Evolutionary conservation across 2,329 filamentous ascomycete genomes (phyloP).

Genomic region (Xylariomycetidae sp.): DNA sequence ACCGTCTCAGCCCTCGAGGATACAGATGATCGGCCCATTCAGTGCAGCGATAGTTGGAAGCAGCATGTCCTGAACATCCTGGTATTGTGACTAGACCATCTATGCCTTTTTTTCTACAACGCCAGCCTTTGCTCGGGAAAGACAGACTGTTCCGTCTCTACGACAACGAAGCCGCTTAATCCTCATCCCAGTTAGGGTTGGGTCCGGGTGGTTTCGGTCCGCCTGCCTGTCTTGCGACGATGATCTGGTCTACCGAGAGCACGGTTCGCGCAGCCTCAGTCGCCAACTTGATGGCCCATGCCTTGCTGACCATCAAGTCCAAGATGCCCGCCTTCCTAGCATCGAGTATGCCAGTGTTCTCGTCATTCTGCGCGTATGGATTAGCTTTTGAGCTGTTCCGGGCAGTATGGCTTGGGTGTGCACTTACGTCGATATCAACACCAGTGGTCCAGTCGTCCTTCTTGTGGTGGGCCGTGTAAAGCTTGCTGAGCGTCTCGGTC

Average conservation of each 20-base stretch:
- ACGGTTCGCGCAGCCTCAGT: conserved; percentile 93
- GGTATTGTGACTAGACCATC: conserved; percentile 12
- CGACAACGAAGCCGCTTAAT: conserved; percentile 32
- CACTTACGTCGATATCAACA: conserved; percentile 76
- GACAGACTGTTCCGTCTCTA: conserved; percentile 7
- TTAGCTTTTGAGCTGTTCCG: too few relatives aligned
- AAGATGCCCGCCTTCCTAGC: conserved; percentile 84
- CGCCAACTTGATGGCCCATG: conserved; percentile 94
- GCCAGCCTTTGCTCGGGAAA: conserved; percentile 6
- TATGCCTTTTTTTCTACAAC: conserved; percentile 12
- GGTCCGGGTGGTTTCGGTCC: conserved; percentile 94
- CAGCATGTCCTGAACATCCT: conserved; percentile 4
- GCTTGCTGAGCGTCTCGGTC: conserved; percentile 86
- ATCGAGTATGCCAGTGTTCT: conserved; percentile 63
- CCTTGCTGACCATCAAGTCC: conserved; percentile 86
- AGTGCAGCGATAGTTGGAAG: too few relatives aligned
- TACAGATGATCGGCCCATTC: too few relatives aligned
- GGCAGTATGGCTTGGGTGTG: too few relatives aligned
- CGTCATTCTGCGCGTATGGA: conserved; percentile 1
- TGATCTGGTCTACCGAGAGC: conserved; percentile 96
- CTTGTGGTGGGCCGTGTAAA: conserved; percentile 91
- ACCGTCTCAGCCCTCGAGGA: too few relatives aligned
- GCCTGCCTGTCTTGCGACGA: conserved; percentile 93
- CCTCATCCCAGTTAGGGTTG: conserved; percentile 71
- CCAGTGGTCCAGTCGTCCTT: conserved; percentile 84